Percentiles rank a stretch among this genome's conserved stretches.
Conservation (phyloP, 306 rosid genomes). For the Lotus japonicus region DNA sequence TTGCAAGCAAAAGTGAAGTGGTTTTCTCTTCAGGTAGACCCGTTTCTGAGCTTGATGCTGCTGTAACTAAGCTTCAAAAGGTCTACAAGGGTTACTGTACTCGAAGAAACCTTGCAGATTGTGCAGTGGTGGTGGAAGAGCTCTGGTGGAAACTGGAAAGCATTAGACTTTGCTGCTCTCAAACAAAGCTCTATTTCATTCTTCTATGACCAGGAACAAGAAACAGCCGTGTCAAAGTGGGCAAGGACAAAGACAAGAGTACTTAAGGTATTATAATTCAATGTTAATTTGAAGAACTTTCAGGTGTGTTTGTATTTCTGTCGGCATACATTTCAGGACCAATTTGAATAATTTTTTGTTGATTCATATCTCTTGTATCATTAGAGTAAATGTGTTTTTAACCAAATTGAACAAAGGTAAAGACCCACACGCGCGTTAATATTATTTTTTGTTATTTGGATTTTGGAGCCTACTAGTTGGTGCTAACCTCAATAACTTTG, state of each 20-base stretch:
- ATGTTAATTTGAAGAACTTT: neutral
- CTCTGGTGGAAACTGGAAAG: slow-evolving; percentile 39
- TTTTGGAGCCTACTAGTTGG: too few species aligned
- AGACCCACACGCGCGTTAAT: too few species aligned
- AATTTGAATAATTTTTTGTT: too few species aligned
- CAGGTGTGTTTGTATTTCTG: too few species aligned
- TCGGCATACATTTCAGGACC: too few species aligned
- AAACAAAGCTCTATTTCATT: slow-evolving; percentile 77
- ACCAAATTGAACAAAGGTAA: too few species aligned
- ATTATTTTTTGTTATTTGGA: neutral
- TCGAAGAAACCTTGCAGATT: slow-evolving; percentile 85
- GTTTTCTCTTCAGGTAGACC: too few species aligned
- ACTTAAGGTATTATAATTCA: slow-evolving; percentile 45
- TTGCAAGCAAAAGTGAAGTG: too few species aligned
- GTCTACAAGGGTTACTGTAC: slow-evolving; percentile 37
- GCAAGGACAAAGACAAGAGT: slow-evolving; percentile 87
- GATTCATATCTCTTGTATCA: too few species aligned
- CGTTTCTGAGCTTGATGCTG: too few species aligned
- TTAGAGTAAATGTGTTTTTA: too few species aligned
- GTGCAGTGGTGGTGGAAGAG: slow-evolving; percentile 87
- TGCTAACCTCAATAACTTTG: neutral
- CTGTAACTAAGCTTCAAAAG: too few species aligned
- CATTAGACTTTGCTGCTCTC: slow-evolving; percentile 23
- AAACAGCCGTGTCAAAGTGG: slow-evolving; percentile 80
- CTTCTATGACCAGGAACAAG: slow-evolving; percentile 57